phyloP scores from a whole-genome alignment of 129 eudicot species.

The Flaveria linearis region DNA sequence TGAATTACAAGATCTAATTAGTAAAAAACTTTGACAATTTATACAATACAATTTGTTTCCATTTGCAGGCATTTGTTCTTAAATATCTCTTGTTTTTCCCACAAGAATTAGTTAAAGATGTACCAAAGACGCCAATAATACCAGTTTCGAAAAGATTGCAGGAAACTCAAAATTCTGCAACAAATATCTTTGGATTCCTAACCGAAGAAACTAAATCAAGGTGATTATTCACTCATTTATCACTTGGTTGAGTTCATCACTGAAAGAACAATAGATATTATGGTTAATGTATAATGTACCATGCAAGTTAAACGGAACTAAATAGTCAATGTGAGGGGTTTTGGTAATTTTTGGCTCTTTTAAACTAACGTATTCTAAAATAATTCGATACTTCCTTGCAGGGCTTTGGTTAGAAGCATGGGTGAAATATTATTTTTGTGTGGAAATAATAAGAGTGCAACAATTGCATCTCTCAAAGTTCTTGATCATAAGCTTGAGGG shows the following conservation, averaged over 20 bases:
- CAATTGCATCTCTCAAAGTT: conserved; percentile 64
- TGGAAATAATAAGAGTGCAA: conserved; percentile 71
- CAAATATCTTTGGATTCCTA: conserved; percentile 61
- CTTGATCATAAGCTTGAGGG: conserved; percentile 47
- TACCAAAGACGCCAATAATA: conserved; percentile 33
- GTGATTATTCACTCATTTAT: conserved; percentile 40
- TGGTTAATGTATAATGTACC: neutral
- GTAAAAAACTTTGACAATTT: conserved; percentile 2
- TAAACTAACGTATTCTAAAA: neutral
- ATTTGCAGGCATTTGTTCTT: conserved; percentile 92
- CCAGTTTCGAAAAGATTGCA: conserved; percentile 39
- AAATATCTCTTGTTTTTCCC: conserved; percentile 69
- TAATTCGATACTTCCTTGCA: conserved; percentile 35
- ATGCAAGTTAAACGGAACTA: neutral
- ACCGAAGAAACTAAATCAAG: conserved; percentile 76
- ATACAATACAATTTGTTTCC: conserved; percentile 13
- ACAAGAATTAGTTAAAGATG: conserved; percentile 49
- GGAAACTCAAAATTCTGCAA: conserved; percentile 41
- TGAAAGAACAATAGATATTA: neutral
- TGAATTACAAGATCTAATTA: neutral
- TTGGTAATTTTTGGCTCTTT: conserved; percentile 11
- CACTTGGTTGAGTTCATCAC: conserved; percentile 14
- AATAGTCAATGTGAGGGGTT: neutral
- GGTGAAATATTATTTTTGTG: conserved; percentile 83
- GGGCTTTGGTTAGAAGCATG: conserved; percentile 94